Percentiles rank a stretch among this genome's conserved stretches.
phyloP scores from a whole-genome alignment of 2,329 filamentous ascomycete species.

The Penicillium fuscoglaucum region DNA sequence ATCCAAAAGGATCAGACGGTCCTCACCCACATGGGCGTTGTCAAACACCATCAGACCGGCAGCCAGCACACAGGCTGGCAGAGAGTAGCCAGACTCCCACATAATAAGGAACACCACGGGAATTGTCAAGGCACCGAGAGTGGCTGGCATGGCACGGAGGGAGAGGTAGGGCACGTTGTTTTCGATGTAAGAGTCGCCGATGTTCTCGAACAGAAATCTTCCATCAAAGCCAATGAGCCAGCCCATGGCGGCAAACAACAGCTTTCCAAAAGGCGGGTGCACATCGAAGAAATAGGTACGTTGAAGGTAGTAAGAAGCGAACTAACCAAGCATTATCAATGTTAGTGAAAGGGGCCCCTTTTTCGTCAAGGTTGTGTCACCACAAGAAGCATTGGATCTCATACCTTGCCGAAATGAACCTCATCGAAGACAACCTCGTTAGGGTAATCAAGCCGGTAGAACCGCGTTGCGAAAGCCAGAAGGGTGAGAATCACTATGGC shows the following conservation, averaged over 20 bases:
- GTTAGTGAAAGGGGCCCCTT: slow-evolving; percentile 19
- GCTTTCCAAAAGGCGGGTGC: slow-evolving; percentile 96
- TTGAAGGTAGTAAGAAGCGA: slow-evolving; percentile 76
- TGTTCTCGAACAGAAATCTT: slow-evolving; percentile 97
- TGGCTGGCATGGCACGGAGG: slow-evolving; percentile 87
- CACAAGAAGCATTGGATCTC: slow-evolving; percentile 24
- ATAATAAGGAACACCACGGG: slow-evolving; percentile 95
- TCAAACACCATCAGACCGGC: slow-evolving; percentile 87
- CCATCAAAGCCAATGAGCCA: slow-evolving; percentile 98
- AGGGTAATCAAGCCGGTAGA: slow-evolving; percentile 94
- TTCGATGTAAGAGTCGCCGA: slow-evolving; percentile 94
- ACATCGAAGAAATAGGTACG: slow-evolving; percentile 99
- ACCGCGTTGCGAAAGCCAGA: slow-evolving; percentile 85
- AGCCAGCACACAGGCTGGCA: slow-evolving; percentile 86
- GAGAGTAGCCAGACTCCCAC: slow-evolving; percentile 98
- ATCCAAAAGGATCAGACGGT: slow-evolving; percentile 89
- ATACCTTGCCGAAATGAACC: slow-evolving; percentile 98
- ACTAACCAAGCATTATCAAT: slow-evolving; percentile 33
- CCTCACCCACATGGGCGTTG: slow-evolving; percentile 97
- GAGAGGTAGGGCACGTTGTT: slow-evolving; percentile 98
- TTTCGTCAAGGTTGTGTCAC: neutral
- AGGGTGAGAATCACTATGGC: slow-evolving; percentile 74
- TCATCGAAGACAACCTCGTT: slow-evolving; percentile 98
- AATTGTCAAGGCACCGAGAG: slow-evolving; percentile 88
- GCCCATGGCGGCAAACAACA: slow-evolving; percentile 93